Conservation (phyloP, 495 filamentous ascomycete genomes). For the Lophiotrema nucula region DNA sequence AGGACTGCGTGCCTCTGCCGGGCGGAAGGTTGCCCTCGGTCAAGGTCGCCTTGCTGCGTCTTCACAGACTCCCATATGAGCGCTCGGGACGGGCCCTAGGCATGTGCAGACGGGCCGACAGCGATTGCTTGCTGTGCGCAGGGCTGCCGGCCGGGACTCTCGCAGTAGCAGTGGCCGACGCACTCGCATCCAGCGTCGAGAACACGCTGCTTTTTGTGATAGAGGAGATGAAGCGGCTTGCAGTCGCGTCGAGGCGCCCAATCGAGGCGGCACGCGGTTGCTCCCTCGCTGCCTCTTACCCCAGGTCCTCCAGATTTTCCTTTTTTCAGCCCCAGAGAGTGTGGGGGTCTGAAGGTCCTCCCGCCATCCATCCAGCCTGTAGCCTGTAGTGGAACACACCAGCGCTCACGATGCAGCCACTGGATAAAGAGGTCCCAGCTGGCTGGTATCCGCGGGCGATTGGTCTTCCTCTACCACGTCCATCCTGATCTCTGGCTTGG, state of each 20-base stretch:
- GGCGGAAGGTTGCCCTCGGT: neutral
- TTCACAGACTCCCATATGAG: neutral
- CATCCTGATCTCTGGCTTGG: neutral
- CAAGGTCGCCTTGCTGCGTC: neutral
- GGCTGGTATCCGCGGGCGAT: neutral
- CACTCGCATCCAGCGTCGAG: neutral
- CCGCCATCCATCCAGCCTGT: too few relatives aligned
- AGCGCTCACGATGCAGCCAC: neutral
- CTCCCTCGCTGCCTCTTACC: neutral
- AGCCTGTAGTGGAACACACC: neutral
- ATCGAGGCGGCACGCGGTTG: neutral
- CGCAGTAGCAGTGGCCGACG: neutral
- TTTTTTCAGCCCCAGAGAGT: neutral
- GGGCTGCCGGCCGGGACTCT: neutral
- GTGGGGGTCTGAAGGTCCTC: neutral
- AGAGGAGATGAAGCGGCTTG: neutral
- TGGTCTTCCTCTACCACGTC: neutral
- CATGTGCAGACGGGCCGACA: neutral
- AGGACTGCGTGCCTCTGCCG: neutral
- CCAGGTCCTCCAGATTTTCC: neutral
- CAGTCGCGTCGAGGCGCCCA: neutral
- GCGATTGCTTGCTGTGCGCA: neutral
- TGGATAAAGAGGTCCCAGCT: neutral
- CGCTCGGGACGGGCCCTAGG: neutral
- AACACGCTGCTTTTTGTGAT: neutral